phyloP scores from a whole-genome alignment of 108 stramenopile species.

The Cylindrotheca closterium region DNA sequence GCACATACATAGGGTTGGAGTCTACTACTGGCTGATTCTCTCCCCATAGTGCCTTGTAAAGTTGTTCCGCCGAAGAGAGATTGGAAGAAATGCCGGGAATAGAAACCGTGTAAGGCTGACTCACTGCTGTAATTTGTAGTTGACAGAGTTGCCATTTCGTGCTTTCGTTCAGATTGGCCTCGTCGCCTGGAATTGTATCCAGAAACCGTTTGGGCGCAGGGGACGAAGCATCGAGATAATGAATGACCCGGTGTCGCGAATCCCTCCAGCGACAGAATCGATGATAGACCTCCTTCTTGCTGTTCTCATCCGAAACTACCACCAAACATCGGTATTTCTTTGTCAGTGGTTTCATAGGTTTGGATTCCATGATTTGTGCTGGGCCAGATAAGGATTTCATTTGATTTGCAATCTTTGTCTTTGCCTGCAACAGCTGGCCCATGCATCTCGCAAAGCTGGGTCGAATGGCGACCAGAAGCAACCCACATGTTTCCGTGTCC shows the following conservation, averaged over 20 bases:
- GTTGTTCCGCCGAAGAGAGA: not conserved
- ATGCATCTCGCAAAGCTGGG: conserved; percentile 70
- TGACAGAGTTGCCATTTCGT: conserved; percentile 1
- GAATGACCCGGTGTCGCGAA: conserved; percentile 25
- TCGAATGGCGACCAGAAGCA: conserved; percentile 65
- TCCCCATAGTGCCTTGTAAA: not conserved
- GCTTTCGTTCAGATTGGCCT: conserved; percentile 10
- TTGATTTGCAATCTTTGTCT: conserved; percentile 22
- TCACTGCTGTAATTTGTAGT: conserved; percentile 46
- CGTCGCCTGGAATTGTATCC: not conserved
- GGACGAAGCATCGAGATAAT: conserved; percentile 14
- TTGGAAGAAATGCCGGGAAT: conserved; percentile 22
- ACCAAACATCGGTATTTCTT: conserved; percentile 78
- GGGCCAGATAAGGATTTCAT: too few relatives aligned
- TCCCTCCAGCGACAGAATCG: conserved; percentile 21
- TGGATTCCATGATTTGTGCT: too few relatives aligned
- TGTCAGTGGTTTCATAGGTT: not conserved
- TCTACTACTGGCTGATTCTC: not conserved
- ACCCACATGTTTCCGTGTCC: conserved; percentile 84
- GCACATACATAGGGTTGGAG: conserved; percentile 44
- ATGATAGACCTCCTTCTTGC: conserved; percentile 5
- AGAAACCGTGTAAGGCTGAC: conserved; percentile 47
- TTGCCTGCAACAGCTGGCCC: conserved; percentile 59
- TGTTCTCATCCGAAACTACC: conserved; percentile 29
- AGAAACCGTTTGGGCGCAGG: conserved; percentile 20